Evolutionary conservation across 768 basidiomycete genomes (phyloP).

Genomic region (Hysterangium stoloniferum): DNA sequence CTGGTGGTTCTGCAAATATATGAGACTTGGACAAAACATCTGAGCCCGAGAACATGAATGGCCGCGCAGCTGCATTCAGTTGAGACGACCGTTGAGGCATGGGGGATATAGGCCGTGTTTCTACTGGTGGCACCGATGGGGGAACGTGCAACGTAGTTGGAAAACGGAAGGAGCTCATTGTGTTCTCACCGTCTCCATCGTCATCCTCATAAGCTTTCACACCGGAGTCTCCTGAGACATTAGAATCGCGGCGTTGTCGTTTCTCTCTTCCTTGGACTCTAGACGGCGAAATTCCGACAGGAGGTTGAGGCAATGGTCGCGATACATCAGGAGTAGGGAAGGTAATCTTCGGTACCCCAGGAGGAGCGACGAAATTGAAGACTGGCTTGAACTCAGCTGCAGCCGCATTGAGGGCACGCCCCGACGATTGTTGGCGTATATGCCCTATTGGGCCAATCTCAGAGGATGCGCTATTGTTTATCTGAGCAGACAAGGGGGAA

Average conservation of each 20-base stretch:
- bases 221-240: constrained; percentile 17
- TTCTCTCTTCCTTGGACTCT: constrained; percentile 73
- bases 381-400: constrained; percentile 77
- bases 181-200: constrained; percentile 34
- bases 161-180: constrained; percentile 71
- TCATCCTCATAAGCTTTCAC: constrained; percentile 41
- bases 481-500: background rate
- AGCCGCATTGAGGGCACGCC: constrained; percentile 68
- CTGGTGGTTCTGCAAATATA: constrained; percentile 21
- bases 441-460: constrained; percentile 28
- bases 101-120: constrained; percentile 1
- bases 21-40: constrained; percentile 28
- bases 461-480: constrained; percentile 21
- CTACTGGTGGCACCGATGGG: background rate
- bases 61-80: constrained; percentile 42
- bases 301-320: constrained; percentile 35
- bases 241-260: constrained; percentile 54
- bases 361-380: constrained; percentile 72
- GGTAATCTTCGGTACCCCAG: constrained; percentile 55
- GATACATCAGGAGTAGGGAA: constrained; percentile 22
- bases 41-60: constrained; percentile 59
- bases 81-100: constrained; percentile 8
- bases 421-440: constrained; percentile 37
- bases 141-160: constrained; percentile 26
- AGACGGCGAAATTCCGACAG: constrained; percentile 23